Base-by-base conservation (phyloP, 164 flowering plant genomes). In the Annona cherimola region DNA sequence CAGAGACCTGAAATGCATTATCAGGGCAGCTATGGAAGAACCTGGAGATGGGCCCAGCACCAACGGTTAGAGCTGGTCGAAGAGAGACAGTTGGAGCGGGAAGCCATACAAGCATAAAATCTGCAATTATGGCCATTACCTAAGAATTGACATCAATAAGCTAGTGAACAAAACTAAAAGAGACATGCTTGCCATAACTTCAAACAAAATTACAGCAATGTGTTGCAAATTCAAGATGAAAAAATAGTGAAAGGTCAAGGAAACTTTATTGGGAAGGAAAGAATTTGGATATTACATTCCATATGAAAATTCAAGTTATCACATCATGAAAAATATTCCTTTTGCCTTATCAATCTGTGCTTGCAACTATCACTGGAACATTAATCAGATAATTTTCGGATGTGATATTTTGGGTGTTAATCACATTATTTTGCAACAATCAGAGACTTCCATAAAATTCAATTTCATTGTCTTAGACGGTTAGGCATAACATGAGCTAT, bases 11-110 rank as follows among this genome's bases (percentile, higher is more conserved):
- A 71, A 95, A 95, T 14, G 97, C 99, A 79, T 95, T 95, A 63
- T 91, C 99, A 54, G 99, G 99, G 78, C 98, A 95, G 74, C 74
- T 79, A 68, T 86, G 74, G 83, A 95, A 93, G 81, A 91, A 95
- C 80, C 86, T 90, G 57, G 99, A 82, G 75, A 95, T 75, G 20
- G 84, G 70, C 67, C 99, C 99, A 63, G 97, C 98, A 77, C 73
- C 85, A 9, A 82, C 67, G 57, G 86, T 81, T 66, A 91, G 84
- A 67, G 97, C 84, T 35, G 94, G 83, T 39, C 93, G 86, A 61
- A 95, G 96, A 82, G 97, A 84, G 69, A 95, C 90, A 59, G 99
- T 95, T 16, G 99, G 99, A 54, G 99, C 99, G 63, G 99, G 99
- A 75, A 95, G 97, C 81, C 84, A 95, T 44, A 95, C 99, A 74